A percentile compares a stretch with the other conserved stretches of the same genome.
Evolutionary conservation across 345 rosid species (phyloP).

Genomic region (Syzygium grande): DNA sequence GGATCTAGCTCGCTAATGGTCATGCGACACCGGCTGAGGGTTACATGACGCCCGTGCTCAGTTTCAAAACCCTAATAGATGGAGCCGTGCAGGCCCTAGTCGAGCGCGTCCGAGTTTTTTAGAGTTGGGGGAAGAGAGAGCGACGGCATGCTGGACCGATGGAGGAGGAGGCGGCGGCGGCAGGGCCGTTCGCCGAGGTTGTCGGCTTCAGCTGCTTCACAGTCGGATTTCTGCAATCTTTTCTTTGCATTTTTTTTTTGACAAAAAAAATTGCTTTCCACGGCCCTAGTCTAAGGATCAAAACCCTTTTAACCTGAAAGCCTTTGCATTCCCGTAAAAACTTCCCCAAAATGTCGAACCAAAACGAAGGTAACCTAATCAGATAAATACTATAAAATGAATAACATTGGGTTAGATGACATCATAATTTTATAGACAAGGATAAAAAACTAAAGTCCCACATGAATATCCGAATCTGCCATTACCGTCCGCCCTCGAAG

Average conservation of each 20-base stretch:
- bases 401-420: neutral
- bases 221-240: neutral
- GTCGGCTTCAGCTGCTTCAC: neutral
- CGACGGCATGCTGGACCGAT: neutral
- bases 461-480: neutral
- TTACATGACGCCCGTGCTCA: neutral
- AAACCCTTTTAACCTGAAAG: neutral
- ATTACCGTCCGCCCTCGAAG: neutral
- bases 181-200: neutral
- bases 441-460: neutral
- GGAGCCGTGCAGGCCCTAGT: neutral
- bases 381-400: neutral
- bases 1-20: neutral
- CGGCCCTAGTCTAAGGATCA: neutral
- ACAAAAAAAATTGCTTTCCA: neutral
- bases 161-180: neutral
- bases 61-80: neutral
- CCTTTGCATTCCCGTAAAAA: neutral
- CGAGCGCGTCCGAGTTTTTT: neutral
- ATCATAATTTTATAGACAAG: neutral
- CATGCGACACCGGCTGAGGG: neutral
- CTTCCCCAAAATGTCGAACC: neutral
- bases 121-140: neutral
- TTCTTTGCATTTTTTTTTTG: neutral
- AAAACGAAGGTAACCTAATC: neutral